phyloP scores from a whole-genome alignment of 2,329 filamentous ascomycete genomes.

The Talaromyces sp. region DNA sequence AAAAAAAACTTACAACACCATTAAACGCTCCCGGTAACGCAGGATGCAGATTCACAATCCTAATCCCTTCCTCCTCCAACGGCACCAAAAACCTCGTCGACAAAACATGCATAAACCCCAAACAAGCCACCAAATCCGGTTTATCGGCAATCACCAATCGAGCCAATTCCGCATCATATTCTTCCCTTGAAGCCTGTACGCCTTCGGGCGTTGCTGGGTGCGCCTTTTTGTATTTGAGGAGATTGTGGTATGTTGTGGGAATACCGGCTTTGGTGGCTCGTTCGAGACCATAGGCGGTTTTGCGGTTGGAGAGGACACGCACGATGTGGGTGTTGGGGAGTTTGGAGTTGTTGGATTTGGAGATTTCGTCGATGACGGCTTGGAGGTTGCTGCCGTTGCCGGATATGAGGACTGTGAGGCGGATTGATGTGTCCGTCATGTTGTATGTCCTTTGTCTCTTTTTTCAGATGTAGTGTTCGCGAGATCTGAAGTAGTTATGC shows the following conservation, averaged over 20 bases:
- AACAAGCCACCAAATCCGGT: conserved; percentile 73
- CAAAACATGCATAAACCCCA: conserved; percentile 85
- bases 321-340: conserved; percentile 52
- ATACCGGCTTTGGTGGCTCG: conserved; percentile 59
- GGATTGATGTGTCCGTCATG: conserved; percentile 28
- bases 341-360: conserved; percentile 37
- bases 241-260: conserved; percentile 74
- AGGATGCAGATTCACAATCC: conserved; percentile 79
- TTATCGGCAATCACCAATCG: conserved; percentile 57
- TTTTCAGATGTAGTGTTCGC: neutral
- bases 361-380: conserved; percentile 60
- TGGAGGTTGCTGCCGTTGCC: conserved; percentile 75
- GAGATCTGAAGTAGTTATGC: neutral
- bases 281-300: conserved; percentile 59
- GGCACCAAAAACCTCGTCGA: conserved; percentile 65
- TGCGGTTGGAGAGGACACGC: conserved; percentile 62
- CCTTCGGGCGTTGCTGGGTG: conserved; percentile 53
- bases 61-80: conserved; percentile 56
- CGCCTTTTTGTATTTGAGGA: conserved; percentile 68
- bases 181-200: conserved; percentile 51
- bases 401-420: conserved; percentile 64
- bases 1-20: conserved; percentile 49
- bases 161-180: conserved; percentile 72
- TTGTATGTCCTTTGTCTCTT: neutral
- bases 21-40: conserved; percentile 69